Evolutionary conservation across 1,284 basidiomycete species (phyloP), one percentile per base, ranked within the genome.

Genomic region (Pseudozyma pruni): DNA sequence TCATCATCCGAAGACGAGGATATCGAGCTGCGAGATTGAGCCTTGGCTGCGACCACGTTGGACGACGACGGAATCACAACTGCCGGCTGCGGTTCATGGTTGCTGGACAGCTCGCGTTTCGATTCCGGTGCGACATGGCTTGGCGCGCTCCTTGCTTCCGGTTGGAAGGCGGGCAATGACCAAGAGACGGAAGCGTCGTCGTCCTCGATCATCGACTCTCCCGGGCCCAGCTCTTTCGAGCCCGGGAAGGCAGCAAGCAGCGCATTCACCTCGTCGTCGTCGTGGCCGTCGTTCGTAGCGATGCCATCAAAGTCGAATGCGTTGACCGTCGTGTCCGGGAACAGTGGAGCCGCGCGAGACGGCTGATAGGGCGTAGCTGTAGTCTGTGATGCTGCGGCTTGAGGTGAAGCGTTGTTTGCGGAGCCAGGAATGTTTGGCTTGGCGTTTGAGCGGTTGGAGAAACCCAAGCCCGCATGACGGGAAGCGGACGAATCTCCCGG

Each of bases 241-340:
- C 72, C 73, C 7, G 75, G 74, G 49, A 69, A 74, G 4, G 69
- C 75, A 16, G 44, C 51, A 0, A 74, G 57, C 23, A 77, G 38
- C 8, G 67, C 68, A 14, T 63, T 51, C 25, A 79, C 54, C 20
- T 73, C 59, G 40, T 72, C 67, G 11, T 63, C 53, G 7, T 69
- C 72, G 2, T 49, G 31, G 17, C 8, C 43, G 14, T 46, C 41
- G 39, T 37, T 22, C 9, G 14, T 23, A 14, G 14, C 16, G 11
- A 33, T 13, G 4, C 31, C 32, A 16, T 53, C 56, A n/a, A 54
- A 55, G 14, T 66, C 47, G 39, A 66, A 66, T 2, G 47, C 38
- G 22, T 54, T 17, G 7, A 33, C 17, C 2, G 50, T 20, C 8
- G 43, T 41, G 13, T 49, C 42, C 9, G 35, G 42, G 34, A 59